These are phyloP conservation scores for Pseudopithomyces maydicus DNA, from an alignment of 2,329 filamentous ascomycete species.

Conservation along the genomic window DNA sequence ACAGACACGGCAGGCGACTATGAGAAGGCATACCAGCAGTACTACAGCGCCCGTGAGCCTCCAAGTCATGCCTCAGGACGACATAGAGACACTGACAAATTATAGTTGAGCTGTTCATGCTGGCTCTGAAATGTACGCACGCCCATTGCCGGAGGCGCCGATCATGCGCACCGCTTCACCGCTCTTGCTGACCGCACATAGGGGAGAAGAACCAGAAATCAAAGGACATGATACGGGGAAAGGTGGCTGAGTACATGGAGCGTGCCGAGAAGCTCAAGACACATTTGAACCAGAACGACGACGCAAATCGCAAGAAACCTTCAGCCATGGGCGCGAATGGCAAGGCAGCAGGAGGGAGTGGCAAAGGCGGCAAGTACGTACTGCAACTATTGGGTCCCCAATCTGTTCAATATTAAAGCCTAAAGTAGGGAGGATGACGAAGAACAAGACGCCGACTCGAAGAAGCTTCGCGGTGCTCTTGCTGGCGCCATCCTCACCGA, in stretches of 20 bases:
- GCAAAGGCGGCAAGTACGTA: conserved; percentile 60
- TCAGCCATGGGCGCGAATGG: conserved; percentile 76
- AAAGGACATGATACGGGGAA: conserved; percentile 96
- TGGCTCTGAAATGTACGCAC: conserved; percentile 82
- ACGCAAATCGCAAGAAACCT: conserved; percentile 69
- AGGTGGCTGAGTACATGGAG: conserved; percentile 97
- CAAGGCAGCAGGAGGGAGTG: conserved; percentile 65
- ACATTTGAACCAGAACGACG: conserved; percentile 77
- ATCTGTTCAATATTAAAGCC: conserved; percentile 12
- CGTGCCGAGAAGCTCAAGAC: conserved; percentile 97
- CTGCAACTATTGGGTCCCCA: neutral
- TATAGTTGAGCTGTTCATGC: conserved; percentile 92
- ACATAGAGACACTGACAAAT: conserved; percentile 20
- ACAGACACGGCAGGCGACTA: conserved; percentile 95
- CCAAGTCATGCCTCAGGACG: neutral
- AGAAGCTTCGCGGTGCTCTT: conserved; percentile 91
- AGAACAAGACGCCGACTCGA: conserved; percentile 82
- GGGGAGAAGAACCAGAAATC: conserved; percentile 96
- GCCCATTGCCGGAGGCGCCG: neutral
- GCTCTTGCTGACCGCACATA: conserved; percentile 26
- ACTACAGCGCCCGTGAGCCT: conserved; percentile 74
- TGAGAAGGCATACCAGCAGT: conserved; percentile 93
- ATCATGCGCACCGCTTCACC: neutral
- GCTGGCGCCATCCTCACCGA: conserved; percentile 92
- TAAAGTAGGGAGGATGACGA: conserved; percentile 62